Evolutionary conservation across 2,329 filamentous ascomycete species (phyloP).

Genomic region (Blastomyces gilchristii): DNA sequence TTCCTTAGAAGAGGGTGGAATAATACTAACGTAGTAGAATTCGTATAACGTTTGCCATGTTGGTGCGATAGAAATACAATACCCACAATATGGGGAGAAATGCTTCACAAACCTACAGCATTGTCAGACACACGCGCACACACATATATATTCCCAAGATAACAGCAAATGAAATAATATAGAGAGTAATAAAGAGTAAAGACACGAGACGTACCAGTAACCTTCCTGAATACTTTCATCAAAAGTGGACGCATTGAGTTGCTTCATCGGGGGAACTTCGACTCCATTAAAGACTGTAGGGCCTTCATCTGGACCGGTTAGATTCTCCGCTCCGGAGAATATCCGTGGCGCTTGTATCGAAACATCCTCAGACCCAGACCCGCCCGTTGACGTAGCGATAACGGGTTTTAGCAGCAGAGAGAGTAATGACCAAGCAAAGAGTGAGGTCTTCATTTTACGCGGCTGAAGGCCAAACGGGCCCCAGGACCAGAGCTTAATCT

Average conservation of each 20-base stretch:
- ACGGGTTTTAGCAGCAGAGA: constrained; percentile 29
- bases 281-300: constrained; percentile 43
- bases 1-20: background rate
- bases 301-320: constrained; percentile 13
- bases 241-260: constrained; percentile 40
- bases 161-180: background rate
- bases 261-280: constrained; percentile 41
- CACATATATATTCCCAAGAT: background rate
- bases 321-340: constrained; percentile 22
- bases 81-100: constrained; percentile 47
- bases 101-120: constrained; percentile 42
- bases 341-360: constrained; percentile 17
- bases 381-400: constrained; percentile 22
- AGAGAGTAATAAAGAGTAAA: background rate
- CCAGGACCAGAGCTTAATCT: background rate
- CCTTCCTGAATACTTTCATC: constrained; percentile 41
- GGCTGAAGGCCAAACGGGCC: constrained; percentile 15
- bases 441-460: constrained; percentile 30
- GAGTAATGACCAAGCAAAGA: constrained; percentile 26
- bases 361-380: constrained; percentile 6
- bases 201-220: constrained; percentile 37
- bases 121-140: background rate
- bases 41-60: constrained; percentile 89
- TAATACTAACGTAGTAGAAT: constrained; percentile 55
- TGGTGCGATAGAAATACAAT: constrained; percentile 72